A percentile compares a stretch with the other conserved stretches of the same genome.
These are phyloP conservation scores for Verruconis gallopava DNA, from an alignment of 2,329 filamentous ascomycete species.

Conservation along the genomic window DNA sequence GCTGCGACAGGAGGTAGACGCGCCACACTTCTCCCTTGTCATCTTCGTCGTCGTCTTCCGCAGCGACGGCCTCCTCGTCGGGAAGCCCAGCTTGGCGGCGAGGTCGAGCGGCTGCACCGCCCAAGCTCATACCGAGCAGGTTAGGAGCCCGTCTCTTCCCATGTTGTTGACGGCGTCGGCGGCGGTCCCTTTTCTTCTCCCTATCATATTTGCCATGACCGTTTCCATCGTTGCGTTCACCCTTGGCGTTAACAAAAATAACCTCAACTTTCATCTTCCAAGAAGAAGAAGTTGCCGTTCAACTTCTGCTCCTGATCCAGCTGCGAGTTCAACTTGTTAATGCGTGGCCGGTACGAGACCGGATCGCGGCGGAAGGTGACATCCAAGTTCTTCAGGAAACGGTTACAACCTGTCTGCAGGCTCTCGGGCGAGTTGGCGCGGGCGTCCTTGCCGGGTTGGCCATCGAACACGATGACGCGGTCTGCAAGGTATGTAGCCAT, in stretches of 20 bases:
- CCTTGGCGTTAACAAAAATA: slow-evolving; percentile 32
- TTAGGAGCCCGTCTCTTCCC: slow-evolving; percentile 11
- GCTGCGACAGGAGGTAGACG: neutral
- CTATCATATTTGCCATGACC: slow-evolving; percentile 14
- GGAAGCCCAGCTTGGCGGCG: slow-evolving; percentile 22
- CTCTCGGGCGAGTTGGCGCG: slow-evolving; percentile 85
- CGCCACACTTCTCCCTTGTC: slow-evolving; percentile 21
- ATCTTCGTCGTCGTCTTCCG: slow-evolving; percentile 52
- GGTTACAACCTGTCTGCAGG: slow-evolving; percentile 89
- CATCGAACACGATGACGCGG: slow-evolving; percentile 97
- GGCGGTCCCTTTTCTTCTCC: slow-evolving; percentile 16
- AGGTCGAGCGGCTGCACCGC: too few species aligned
- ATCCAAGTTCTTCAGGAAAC: slow-evolving; percentile 89
- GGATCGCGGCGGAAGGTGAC: slow-evolving; percentile 98
- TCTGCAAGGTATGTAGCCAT: slow-evolving; percentile 80
- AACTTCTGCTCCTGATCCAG: slow-evolving; percentile 97
- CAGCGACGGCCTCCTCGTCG: slow-evolving; percentile 42
- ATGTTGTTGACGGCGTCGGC: too few species aligned
- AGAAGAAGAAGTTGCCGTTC: slow-evolving; percentile 91
- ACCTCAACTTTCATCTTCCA: slow-evolving; percentile 70
- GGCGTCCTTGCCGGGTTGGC: slow-evolving; percentile 75
- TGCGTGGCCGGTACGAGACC: slow-evolving; percentile 88
- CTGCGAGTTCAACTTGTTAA: slow-evolving; percentile 95
- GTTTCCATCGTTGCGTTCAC: neutral
- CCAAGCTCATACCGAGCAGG: slow-evolving; percentile 30